Evolutionary conservation across 148 eudicot species (phyloP), one percentile per base, ranked within the genome.

Genomic region (Camellia sinensis): DNA sequence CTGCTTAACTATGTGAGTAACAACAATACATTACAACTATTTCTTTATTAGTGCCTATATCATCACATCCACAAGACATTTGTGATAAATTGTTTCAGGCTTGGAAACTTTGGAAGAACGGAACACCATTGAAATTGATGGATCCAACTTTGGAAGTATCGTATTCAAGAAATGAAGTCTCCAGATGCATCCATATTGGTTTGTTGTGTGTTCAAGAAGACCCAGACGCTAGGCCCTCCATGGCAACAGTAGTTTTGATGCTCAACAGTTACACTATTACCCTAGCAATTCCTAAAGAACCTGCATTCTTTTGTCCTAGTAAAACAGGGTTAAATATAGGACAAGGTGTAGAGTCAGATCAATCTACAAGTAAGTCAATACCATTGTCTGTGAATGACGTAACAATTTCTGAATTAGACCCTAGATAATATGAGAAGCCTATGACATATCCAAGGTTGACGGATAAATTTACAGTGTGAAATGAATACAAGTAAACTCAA

Each of bases 151-250:
- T 83, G 53, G 41, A 44, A 60, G 59, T 3, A 1, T n/a, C 64
- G 44, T 48, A 40, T 41, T 74, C 76, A 64, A 21, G 53, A 14
- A 56, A 54, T 3, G 90, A 85, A 48, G 73, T 87, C 7, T 40
- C 62, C n/a, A 71, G 88, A 83, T 83, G 78, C 64, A 77, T 85
- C 3, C 84, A 87, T 52, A 67, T 87, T 9, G 87, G 83, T 2
- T 77, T 87, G 45, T 53, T 87, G 63, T 88, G 88, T 57, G 87
- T 82, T 61, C 87, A 86, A 79, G 86, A 81, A 44, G 57, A 67
- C 11, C 76, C 45, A 6, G 78, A 13, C 5, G 67, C 71, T 0
- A 81, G 91, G 74, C 91, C 89, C 43, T 74, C 84, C 8, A 88
- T 86, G 91, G 83, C 85, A 9, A 71, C 77, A 2, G 82, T 88